These are phyloP conservation scores for Silene coronaria DNA, from an alignment of 179 eudicot species.

Conservation along the genomic window DNA sequence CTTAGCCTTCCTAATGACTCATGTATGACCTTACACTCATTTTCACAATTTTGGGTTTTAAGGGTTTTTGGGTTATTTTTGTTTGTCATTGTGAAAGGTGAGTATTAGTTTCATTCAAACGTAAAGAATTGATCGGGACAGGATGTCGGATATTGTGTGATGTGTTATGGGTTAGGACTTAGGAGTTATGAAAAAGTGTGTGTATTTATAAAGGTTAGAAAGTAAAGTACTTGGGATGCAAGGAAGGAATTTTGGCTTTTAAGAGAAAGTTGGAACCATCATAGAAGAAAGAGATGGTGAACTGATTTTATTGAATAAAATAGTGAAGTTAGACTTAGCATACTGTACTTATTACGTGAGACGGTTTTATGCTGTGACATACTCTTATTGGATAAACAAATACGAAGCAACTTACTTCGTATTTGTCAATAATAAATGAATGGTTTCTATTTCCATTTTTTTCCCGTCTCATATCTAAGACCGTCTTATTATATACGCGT, in stretches of 20 bases:
- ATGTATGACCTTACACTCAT: conserved; percentile 48
- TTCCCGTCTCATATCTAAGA: too few species aligned
- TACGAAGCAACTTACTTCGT: too few species aligned
- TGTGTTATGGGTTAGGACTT: too few species aligned
- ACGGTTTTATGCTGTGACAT: too few species aligned
- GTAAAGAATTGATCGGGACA: neutral
- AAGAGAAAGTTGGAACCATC: conserved; percentile 23
- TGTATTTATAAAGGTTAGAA: neutral
- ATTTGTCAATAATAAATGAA: too few species aligned
- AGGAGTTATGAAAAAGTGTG: neutral
- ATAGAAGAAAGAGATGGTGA: conserved; percentile 2
- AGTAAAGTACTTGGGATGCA: conserved; percentile 33
- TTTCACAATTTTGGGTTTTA: conserved; percentile 31
- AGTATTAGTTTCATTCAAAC: neutral
- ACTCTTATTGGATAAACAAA: too few species aligned
- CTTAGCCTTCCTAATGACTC: conserved; percentile 29
- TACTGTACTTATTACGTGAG: too few species aligned
- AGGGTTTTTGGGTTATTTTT: conserved; percentile 7
- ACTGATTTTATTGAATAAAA: neutral
- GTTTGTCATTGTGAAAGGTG: conserved; percentile 3
- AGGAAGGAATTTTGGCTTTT: conserved; percentile 33
- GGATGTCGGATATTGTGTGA: neutral
- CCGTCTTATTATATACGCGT: too few species aligned
- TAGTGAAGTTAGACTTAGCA: too few species aligned
- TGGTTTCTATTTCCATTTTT: too few species aligned